These are phyloP conservation scores for Phytophthora brassicae DNA, from an alignment of 352 stramenopile genomes.

Conservation along the genomic window DNA sequence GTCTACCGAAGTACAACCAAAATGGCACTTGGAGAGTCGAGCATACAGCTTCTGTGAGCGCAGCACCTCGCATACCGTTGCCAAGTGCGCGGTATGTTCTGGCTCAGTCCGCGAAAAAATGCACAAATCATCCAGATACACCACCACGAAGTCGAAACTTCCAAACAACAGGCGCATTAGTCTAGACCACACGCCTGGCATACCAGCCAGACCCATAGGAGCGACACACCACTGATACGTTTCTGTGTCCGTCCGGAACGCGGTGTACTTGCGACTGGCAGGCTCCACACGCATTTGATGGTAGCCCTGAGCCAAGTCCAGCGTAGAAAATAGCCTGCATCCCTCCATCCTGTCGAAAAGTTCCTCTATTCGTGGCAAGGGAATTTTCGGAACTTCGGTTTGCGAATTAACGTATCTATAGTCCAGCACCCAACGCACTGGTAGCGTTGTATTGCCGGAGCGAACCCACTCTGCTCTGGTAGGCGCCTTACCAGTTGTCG, in stretches of 20 bases:
- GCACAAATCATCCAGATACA: conserved; percentile 40
- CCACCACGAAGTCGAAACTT: conserved; percentile 27
- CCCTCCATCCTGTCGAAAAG: conserved; percentile 15
- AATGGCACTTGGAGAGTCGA: conserved; percentile 25
- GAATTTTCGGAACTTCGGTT: conserved; percentile 14
- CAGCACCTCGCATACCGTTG: conserved; percentile 28
- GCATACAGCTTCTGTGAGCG: conserved; percentile 21
- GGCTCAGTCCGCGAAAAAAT: conserved; percentile 14
- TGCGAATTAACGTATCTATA: conserved; percentile 20
- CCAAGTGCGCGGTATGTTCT: conserved; percentile 23
- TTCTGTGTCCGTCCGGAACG: conserved; percentile 34
- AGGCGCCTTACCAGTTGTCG: neutral
- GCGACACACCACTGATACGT: conserved; percentile 45
- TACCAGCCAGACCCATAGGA: conserved; percentile 38
- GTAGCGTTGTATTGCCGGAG: neutral
- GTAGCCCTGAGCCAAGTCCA: conserved; percentile 38
- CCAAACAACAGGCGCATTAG: conserved; percentile 37
- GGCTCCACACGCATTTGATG: conserved; percentile 28
- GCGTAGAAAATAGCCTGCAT: conserved; percentile 4
- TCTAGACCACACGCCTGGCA: conserved; percentile 42
- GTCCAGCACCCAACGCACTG: conserved; percentile 20
- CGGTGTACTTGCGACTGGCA: conserved; percentile 22
- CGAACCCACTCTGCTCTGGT: conserved; percentile 6
- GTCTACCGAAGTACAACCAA: conserved; percentile 15
- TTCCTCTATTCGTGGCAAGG: conserved; percentile 14